Evolutionary conservation across 768 basidiomycete species (phyloP).

Genomic region (Tubosaeta brunneosetosa): DNA sequence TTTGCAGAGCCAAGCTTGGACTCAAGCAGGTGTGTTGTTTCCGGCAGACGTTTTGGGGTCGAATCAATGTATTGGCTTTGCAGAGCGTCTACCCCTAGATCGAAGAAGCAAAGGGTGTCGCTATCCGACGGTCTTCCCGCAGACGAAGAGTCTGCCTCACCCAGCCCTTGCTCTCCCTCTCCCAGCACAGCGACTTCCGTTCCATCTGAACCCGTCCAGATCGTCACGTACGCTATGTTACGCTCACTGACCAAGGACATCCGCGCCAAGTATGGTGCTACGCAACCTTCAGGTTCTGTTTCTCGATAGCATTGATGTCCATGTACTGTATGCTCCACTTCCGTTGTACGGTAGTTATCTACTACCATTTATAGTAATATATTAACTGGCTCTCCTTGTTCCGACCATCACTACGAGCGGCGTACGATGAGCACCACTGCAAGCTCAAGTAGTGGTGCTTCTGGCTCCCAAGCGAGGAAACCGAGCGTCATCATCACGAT

Average conservation of each 20-base stretch:
- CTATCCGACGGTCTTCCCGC: conserved; percentile 29
- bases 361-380: conserved; percentile 17
- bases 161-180: conserved; percentile 36
- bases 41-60: neutral
- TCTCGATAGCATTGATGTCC: conserved; percentile 7
- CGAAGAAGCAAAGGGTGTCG: conserved; percentile 44
- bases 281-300: conserved; percentile 4
- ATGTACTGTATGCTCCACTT: conserved; percentile 7
- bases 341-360: neutral
- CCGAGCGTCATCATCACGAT: conserved; percentile 86
- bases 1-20: conserved; percentile 35
- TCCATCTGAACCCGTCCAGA: conserved; percentile 28
- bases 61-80: neutral
- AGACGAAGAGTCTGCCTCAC: conserved; percentile 30
- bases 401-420: conserved; percentile 4
- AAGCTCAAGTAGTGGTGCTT: neutral
- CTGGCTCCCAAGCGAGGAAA: conserved; percentile 34
- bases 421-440: conserved; percentile 20
- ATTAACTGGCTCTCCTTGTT: neutral
- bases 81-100: conserved; percentile 22
- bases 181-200: conserved; percentile 45
- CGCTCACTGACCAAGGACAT: conserved; percentile 35
- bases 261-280: conserved; percentile 28
- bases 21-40: conserved; percentile 35
- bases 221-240: conserved; percentile 62